Percentiles rank a stretch among this genome's conserved stretches.
Conservation (phyloP, 805 yeast genomes). For the Pichia californica region DNA sequence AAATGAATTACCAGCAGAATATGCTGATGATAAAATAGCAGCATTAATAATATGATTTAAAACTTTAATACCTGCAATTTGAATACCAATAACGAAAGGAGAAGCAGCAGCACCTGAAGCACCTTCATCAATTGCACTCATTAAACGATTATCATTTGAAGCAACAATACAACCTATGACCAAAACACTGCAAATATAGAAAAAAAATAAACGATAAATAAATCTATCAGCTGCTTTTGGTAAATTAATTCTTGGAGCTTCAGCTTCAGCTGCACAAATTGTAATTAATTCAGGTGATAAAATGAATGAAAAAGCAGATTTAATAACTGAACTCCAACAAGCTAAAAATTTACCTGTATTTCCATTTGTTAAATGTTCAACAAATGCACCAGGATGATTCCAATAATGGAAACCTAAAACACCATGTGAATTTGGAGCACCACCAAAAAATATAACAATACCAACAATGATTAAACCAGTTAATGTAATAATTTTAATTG, state of each 20-base stretch:
- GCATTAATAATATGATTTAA: slow-evolving; percentile 77
- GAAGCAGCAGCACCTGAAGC: slow-evolving; percentile 64
- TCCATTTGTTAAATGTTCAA: slow-evolving; percentile 44
- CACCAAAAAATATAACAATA: slow-evolving; percentile 54
- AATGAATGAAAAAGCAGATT: slow-evolving; percentile 62
- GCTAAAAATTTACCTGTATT: slow-evolving; percentile 58
- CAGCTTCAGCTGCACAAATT: slow-evolving; percentile 50
- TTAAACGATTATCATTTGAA: slow-evolving; percentile 41
- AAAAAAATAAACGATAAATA: slow-evolving; percentile 53
- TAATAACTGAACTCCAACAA: slow-evolving; percentile 54
- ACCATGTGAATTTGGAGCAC: slow-evolving; percentile 47
- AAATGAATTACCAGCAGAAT: slow-evolving; percentile 71
- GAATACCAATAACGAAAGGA: slow-evolving; percentile 82
- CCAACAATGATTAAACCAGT: slow-evolving; percentile 53
- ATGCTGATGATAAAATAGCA: slow-evolving; percentile 46
- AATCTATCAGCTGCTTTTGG: slow-evolving; percentile 58
- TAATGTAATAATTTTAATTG: slow-evolving; percentile 60
- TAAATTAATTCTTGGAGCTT: slow-evolving; percentile 51
- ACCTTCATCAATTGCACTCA: slow-evolving; percentile 39
- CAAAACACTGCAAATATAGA: slow-evolving; percentile 52
- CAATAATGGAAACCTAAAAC: slow-evolving; percentile 65
- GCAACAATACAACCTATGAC: slow-evolving; percentile 57
- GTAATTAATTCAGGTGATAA: slow-evolving; percentile 59
- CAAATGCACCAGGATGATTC: slow-evolving; percentile 41
- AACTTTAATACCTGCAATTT: slow-evolving; percentile 56